These are phyloP conservation scores for Xylaria sp. DNA, from an alignment of 2,329 filamentous ascomycete species.

Conservation along the genomic window DNA sequence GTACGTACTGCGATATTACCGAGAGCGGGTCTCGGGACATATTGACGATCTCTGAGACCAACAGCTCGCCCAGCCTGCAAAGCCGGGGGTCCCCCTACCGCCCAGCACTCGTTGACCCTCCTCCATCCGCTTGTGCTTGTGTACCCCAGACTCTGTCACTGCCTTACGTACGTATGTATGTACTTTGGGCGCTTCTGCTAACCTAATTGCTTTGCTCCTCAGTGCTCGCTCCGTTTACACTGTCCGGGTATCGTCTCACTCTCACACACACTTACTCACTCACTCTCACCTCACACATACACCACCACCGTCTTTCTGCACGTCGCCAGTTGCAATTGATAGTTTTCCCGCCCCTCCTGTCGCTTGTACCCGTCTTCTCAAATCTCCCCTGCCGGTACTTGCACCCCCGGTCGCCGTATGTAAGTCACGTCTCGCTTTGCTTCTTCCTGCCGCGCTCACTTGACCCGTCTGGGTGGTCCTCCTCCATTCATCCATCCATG, in stretches of 20 bases:
- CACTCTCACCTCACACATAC: constrained; percentile 1
- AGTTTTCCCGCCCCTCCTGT: not conserved
- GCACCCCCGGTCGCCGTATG: constrained; percentile 23
- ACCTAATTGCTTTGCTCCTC: constrained; percentile 16
- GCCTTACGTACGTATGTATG: not conserved
- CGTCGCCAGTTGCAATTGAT: constrained; percentile 6
- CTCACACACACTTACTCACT: not conserved
- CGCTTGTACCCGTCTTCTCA: constrained; percentile 9
- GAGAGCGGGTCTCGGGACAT: constrained; percentile 33
- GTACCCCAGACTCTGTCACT: constrained; percentile 5
- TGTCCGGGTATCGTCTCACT: constrained; percentile 1
- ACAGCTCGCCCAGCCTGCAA: constrained; percentile 10
- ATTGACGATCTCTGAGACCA: constrained; percentile 31
- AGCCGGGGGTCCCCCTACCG: constrained; percentile 14
- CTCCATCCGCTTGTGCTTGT: not conserved
- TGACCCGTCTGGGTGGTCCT: constrained; percentile 32
- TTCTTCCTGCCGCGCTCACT: constrained; percentile 15
- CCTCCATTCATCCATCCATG: constrained; percentile 28
- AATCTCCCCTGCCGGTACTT: constrained; percentile 29
- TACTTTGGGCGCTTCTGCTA: constrained; percentile 11
- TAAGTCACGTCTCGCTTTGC: constrained; percentile 30
- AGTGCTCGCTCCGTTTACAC: not conserved
- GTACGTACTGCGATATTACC: constrained; percentile 4
- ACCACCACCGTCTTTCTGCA: not conserved
- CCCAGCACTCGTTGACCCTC: not conserved